Evolutionary conservation across 2,329 filamentous ascomycete genomes (phyloP), one percentile per base, ranked within the genome.

Genomic region (Colletotrichum musicola): DNA sequence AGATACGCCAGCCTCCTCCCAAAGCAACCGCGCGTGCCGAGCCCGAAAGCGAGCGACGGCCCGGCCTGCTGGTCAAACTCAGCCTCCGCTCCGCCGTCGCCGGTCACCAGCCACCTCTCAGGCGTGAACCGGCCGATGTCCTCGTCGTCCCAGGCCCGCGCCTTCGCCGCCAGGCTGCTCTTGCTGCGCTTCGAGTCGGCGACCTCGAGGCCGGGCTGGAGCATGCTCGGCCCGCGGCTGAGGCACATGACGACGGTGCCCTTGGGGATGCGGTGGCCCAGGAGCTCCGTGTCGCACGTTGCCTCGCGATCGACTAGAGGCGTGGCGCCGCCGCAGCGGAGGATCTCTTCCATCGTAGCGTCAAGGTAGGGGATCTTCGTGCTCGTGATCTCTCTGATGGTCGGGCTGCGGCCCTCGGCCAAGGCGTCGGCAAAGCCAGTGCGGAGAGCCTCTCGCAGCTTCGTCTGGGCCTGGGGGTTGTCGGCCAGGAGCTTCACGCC

Each of bases 11-110:
- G 67, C 70, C 72, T 77, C 62, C 75, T 76, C 0, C 81, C 81
- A 55, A 77, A 83, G 61, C 81, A 83, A 1, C 77, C 77, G 2
- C 81, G 71, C 3, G 77, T 74, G 0, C 81, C 81, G 6, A 75
- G 51, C 0, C 79, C 78, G 70, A 83, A 83, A 0, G 77, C 72
- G 25, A 81, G 71, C 13, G 67, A 74, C 0, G 80, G 81, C 0
- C 80, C 81, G 0, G 80, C 78, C 53, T 73, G 66, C 1, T 75
- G 61, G 50, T 79, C 76, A 46, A 79, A 81, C 16, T 73, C 72
- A 18, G 18, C n/a, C 14, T 69, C 51, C 22, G 22, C 4, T 49
- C 60, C 65, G 4, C 55, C 13, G 22, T 25, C 22, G 22, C n/a
- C 25, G 16, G 56, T 40, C 3, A 74, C 51, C 25, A 82, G 74